These are phyloP conservation scores for Rhizopus sp. DNA, from an alignment of 371 early-diverging fungal genomes.

Conservation along the genomic window DNA sequence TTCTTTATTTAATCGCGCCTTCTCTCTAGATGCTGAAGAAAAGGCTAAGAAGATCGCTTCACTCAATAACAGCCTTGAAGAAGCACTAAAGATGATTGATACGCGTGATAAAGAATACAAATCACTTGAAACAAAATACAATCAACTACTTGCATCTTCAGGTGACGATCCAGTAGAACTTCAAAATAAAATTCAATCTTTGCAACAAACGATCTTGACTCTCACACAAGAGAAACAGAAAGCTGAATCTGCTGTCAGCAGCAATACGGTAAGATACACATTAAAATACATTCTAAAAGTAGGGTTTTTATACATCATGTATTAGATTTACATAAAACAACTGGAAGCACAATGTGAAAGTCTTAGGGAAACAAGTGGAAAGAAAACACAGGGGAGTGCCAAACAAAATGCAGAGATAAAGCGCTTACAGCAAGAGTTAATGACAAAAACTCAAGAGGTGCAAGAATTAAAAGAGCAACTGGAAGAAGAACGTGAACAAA, in stretches of 20 bases:
- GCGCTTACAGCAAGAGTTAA: background rate
- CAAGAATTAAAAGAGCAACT: background rate
- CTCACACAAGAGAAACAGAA: background rate
- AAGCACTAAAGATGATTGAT: background rate
- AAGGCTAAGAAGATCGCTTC: background rate
- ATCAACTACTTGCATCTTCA: background rate
- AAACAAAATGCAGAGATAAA: background rate
- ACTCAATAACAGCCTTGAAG: background rate
- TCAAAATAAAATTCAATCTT: too few relatives aligned
- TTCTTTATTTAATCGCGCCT: too few relatives aligned
- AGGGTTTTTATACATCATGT: background rate
- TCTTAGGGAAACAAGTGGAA: background rate
- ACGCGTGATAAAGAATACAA: background rate
- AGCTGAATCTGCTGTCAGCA: background rate
- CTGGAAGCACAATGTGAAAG: slow-evolving; percentile 1
- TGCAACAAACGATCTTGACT: background rate
- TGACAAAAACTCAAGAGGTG: background rate
- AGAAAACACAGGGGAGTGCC: background rate
- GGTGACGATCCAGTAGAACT: background rate
- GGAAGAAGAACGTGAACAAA: background rate
- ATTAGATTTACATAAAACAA: background rate
- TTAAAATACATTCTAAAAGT: background rate
- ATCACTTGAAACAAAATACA: background rate
- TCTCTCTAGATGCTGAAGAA: too few relatives aligned
- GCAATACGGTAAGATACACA: background rate